These are phyloP conservation scores for Fraxinus cuspidata DNA, from an alignment of 257 asterid species.

Conservation along the genomic window DNA sequence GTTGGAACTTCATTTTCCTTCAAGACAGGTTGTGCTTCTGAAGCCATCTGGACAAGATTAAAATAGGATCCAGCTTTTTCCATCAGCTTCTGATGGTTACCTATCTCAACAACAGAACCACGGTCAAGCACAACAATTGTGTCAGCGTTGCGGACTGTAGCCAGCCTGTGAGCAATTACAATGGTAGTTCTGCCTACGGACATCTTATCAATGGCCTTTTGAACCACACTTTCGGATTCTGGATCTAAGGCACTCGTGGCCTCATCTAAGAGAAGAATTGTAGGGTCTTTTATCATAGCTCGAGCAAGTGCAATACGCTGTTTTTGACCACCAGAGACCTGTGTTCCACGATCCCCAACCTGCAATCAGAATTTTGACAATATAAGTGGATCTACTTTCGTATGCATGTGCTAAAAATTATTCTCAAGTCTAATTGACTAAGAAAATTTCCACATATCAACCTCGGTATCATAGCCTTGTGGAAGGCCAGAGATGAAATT, in stretches of 20 bases:
- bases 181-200: conserved; percentile 67
- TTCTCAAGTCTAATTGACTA: not conserved
- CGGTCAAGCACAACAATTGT: conserved; percentile 63
- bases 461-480: conserved; percentile 81
- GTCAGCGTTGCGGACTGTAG: conserved; percentile 73
- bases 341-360: conserved; percentile 86
- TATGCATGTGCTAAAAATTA: not conserved
- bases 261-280: conserved; percentile 73
- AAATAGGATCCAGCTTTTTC: conserved; percentile 59
- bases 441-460: conserved; percentile 6
- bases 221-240: conserved; percentile 65
- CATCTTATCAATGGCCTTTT: conserved; percentile 75
- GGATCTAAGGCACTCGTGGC: conserved; percentile 89
- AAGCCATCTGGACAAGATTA: conserved; percentile 69
- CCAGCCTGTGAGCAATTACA: conserved; percentile 76
- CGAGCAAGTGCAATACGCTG: conserved; percentile 86
- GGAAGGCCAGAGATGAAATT: conserved; percentile 64
- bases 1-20: conserved; percentile 29
- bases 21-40: conserved; percentile 47
- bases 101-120: conserved; percentile 72
- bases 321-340: conserved; percentile 85
- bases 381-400: not conserved
- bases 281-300: conserved; percentile 78
- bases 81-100: conserved; percentile 67
- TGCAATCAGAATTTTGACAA: conserved; percentile 24